phyloP scores from a whole-genome alignment of 2,329 filamentous ascomycete species.

The Colletotrichum shisoi region DNA sequence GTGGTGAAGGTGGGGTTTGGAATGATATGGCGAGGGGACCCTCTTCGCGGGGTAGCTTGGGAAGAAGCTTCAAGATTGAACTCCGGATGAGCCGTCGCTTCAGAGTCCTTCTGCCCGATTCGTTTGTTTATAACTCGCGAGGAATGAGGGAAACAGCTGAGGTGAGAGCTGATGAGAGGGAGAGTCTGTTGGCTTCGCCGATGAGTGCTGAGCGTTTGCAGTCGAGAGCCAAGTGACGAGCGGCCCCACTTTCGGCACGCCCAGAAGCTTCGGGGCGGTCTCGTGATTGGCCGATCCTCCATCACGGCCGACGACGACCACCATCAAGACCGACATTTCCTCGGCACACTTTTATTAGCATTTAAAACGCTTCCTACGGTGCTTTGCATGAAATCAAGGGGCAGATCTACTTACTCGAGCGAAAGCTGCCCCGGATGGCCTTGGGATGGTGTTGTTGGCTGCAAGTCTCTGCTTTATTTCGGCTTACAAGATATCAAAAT shows the following conservation, averaged over 20 bases:
- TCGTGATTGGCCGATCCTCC: slow-evolving; percentile 21
- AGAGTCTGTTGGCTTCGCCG: background rate
- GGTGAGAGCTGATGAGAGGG: slow-evolving; percentile 1
- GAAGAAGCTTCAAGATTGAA: background rate
- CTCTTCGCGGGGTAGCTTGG: background rate
- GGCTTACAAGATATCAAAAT: no score
- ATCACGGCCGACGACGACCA: background rate
- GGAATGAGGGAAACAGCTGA: background rate
- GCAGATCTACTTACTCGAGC: background rate
- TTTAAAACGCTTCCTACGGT: background rate
- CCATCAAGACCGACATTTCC: background rate
- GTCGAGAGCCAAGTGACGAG: slow-evolving; percentile 7
- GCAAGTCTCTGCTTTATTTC: no score
- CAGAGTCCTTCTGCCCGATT: no score
- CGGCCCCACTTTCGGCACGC: slow-evolving; percentile 9
- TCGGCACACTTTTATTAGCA: background rate
- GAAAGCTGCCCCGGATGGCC: background rate
- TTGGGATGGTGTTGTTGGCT: background rate
- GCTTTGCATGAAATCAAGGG: background rate
- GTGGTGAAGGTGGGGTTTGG: background rate
- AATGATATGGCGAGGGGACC: background rate
- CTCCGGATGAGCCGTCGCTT: no score
- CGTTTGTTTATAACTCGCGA: background rate
- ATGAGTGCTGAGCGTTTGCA: background rate
- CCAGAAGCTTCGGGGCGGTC: slow-evolving; percentile 15